Conservation (phyloP, 1,139 yeast genomes). For the Suhomyces yuchorum region DNA sequence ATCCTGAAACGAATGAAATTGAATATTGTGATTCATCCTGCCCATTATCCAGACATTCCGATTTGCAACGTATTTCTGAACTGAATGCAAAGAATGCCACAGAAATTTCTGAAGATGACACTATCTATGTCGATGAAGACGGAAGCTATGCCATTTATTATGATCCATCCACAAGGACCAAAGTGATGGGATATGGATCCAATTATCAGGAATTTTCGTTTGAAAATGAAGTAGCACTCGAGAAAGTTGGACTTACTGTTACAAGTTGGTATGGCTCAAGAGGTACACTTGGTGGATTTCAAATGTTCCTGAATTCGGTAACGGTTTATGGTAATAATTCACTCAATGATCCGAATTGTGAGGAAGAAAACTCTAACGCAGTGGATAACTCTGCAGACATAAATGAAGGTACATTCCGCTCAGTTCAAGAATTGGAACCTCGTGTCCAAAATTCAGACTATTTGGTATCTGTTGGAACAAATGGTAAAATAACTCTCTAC, state of each 20-base stretch:
- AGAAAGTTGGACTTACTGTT: conserved; percentile 64
- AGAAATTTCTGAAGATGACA: conserved; percentile 26
- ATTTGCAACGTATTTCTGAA: conserved; percentile 29
- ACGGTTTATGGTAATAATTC: conserved; percentile 70
- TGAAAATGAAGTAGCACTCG: conserved; percentile 66
- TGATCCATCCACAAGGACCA: conserved; percentile 44
- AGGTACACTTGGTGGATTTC: conserved; percentile 73
- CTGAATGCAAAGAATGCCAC: conserved; percentile 25
- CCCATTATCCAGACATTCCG: conserved; percentile 51
- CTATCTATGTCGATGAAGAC: conserved; percentile 34
- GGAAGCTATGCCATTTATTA: conserved; percentile 43
- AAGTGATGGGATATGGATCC: conserved; percentile 49
- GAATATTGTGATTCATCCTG: conserved; percentile 85
- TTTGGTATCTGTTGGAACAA: conserved; percentile 32
- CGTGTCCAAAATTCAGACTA: conserved; percentile 29
- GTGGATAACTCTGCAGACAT: conserved; percentile 33
- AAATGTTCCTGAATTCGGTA: conserved; percentile 67
- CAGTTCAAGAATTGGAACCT: conserved; percentile 27
- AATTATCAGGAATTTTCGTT: conserved; percentile 80
- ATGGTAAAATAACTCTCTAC: conserved; percentile 56
- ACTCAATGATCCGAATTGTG: conserved; percentile 68
- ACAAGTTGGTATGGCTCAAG: conserved; percentile 68
- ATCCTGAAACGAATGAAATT: conserved; percentile 62
- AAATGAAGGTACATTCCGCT: conserved; percentile 36
- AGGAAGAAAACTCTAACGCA: conserved; percentile 23